Conservation (phyloP, 352 stramenopile genomes). For the Phytophthora ohioensis region DNA sequence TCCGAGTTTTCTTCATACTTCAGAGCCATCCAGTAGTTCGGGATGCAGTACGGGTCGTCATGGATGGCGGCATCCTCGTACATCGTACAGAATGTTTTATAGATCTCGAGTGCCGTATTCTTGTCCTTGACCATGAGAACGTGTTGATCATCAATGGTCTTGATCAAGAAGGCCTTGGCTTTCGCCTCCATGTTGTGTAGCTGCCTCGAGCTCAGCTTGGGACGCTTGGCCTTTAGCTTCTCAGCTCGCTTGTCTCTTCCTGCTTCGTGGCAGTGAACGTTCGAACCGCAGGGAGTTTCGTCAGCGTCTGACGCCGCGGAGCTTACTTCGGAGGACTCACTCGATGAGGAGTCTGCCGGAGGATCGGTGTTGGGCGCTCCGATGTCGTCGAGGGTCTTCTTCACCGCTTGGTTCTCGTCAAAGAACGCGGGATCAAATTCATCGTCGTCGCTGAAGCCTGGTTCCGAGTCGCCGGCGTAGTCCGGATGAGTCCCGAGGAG, state of each 20-base stretch:
- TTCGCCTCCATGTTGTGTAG: background rate
- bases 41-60: constrained; percentile 9
- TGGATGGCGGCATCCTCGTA: constrained; percentile 2
- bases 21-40: background rate
- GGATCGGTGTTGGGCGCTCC: background rate
- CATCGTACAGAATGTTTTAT: constrained; percentile 2
- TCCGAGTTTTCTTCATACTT: constrained; percentile 4
- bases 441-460: background rate
- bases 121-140: constrained; percentile 9
- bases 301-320: background rate
- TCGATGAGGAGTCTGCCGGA: background rate
- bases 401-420: background rate
- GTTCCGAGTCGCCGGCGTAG: constrained; percentile 3
- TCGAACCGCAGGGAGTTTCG: background rate
- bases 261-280: constrained; percentile 4
- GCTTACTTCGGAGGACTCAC: background rate
- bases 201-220: background rate
- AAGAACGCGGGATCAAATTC: background rate
- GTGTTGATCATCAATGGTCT: constrained; percentile 14
- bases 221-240: constrained; percentile 1
- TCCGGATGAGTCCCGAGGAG: constrained; percentile 8
- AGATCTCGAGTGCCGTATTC: background rate
- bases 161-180: background rate
- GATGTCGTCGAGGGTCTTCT: background rate
- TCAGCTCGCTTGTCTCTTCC: background rate